Evolutionary conservation across 225 moss, liverwort and hornwort genomes (phyloP).

Genomic region (Physcomitrium patens): DNA sequence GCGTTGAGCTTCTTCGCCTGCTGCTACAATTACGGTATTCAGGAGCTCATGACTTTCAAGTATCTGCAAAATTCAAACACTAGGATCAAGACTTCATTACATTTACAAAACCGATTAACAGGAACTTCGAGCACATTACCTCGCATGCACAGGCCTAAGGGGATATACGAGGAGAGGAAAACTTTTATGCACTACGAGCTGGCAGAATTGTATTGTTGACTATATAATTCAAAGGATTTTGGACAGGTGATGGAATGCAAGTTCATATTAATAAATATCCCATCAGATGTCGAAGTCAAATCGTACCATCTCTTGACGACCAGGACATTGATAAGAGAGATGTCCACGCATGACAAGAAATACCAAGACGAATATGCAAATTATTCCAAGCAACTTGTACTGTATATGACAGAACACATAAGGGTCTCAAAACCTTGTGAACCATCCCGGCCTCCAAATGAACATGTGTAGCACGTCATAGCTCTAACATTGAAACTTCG

Average conservation of each 20-base stretch:
- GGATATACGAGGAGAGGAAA: neutral
- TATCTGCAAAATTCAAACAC: conserved; percentile 22
- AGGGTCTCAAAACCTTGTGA: neutral
- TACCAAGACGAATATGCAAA: neutral
- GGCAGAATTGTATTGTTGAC: neutral
- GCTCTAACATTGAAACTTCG: neutral
- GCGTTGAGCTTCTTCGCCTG: neutral
- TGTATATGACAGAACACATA: neutral
- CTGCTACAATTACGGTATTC: conserved; percentile 20
- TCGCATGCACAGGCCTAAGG: neutral
- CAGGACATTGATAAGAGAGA: neutral
- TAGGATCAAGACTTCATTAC: conserved; percentile 1
- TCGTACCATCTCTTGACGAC: neutral
- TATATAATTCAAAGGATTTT: neutral
- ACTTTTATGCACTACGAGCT: neutral
- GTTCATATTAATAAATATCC: neutral
- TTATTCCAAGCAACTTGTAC: neutral
- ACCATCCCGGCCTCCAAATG: neutral
- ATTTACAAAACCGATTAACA: conserved; percentile 6
- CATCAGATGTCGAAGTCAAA: neutral
- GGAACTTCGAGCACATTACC: neutral
- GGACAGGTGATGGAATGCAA: neutral
- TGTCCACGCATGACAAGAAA: neutral
- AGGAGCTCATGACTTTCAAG: conserved; percentile 31
- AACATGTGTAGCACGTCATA: conserved; percentile 1